phyloP scores from a whole-genome alignment of 352 stramenopile species.

The Phytophthora colocasiae region DNA sequence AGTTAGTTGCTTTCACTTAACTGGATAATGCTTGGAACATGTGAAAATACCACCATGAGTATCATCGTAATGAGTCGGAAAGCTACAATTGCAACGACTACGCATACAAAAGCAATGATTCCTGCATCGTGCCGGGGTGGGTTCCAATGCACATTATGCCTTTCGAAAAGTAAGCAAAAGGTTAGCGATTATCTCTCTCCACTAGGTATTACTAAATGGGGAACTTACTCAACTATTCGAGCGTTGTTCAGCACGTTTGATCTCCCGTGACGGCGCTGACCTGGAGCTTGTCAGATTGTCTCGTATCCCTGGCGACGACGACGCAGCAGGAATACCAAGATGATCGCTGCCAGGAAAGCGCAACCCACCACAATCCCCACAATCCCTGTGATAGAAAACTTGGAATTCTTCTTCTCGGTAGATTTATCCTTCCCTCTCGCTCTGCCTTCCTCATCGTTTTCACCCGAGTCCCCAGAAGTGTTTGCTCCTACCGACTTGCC shows the following conservation, averaged over 20 bases:
- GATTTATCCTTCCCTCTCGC: conserved; percentile 12
- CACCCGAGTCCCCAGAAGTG: conserved; percentile 31
- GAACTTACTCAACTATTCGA: conserved; percentile 16
- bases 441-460: conserved; percentile 12
- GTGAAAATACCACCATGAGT: conserved; percentile 10
- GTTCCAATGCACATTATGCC: conserved; percentile 9
- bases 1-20: not conserved
- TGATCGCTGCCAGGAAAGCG: conserved; percentile 48
- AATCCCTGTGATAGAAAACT: conserved; percentile 48
- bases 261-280: not conserved
- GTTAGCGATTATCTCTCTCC: not conserved
- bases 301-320: conserved; percentile 59
- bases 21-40: conserved; percentile 3
- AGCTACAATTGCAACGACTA: conserved; percentile 6
- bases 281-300: conserved; percentile 39
- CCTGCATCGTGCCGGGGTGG: conserved; percentile 5
- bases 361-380: conserved; percentile 54
- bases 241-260: conserved; percentile 8
- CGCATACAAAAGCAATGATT: conserved; percentile 18
- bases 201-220: not conserved
- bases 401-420: conserved; percentile 26
- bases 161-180: conserved; percentile 9
- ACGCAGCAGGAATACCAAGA: conserved; percentile 49
- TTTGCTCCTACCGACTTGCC: conserved; percentile 36
- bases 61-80: conserved; percentile 13